phyloP scores from a whole-genome alignment of 1,284 basidiomycete species.

The Albatrellus sp. region DNA sequence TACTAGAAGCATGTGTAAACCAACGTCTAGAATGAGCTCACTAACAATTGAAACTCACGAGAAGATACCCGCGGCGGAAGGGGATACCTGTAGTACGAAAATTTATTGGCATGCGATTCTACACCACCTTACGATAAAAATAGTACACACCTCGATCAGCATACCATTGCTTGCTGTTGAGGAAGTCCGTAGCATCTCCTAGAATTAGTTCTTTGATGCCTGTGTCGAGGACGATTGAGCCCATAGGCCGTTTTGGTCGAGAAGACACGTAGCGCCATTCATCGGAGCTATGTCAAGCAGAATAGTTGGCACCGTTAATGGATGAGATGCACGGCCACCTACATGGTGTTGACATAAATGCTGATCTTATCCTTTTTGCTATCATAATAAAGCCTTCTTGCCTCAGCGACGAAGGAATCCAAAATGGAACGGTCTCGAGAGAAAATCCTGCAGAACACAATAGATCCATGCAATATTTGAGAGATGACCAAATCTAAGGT shows the following conservation, averaged over 20 bases:
- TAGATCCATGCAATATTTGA: no score
- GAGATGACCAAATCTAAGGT: no score
- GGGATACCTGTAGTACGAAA: conserved; percentile 42
- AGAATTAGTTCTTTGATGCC: conserved; percentile 79
- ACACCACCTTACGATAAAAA: neutral
- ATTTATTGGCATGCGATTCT: no score
- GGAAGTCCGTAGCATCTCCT: conserved; percentile 68
- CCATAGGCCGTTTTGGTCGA: conserved; percentile 69
- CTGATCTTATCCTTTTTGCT: no score
- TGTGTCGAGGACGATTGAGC: conserved; percentile 67
- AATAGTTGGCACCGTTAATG: no score
- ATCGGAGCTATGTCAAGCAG: conserved; percentile 79
- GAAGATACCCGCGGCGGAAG: conserved; percentile 74
- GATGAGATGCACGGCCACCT: conserved; percentile 66
- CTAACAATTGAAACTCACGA: conserved; percentile 20
- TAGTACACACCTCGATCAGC: conserved; percentile 26
- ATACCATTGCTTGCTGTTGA: conserved; percentile 45
- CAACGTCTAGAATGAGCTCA: neutral
- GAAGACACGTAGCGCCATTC: conserved; percentile 79
- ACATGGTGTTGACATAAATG: no score
- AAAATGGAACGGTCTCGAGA: no score
- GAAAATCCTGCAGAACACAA: no score
- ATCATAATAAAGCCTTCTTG: no score
- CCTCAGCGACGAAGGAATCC: no score
- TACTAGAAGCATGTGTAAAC: no score